Evolutionary conservation across 768 basidiomycete genomes (phyloP).

Genomic region (Russula abietina): DNA sequence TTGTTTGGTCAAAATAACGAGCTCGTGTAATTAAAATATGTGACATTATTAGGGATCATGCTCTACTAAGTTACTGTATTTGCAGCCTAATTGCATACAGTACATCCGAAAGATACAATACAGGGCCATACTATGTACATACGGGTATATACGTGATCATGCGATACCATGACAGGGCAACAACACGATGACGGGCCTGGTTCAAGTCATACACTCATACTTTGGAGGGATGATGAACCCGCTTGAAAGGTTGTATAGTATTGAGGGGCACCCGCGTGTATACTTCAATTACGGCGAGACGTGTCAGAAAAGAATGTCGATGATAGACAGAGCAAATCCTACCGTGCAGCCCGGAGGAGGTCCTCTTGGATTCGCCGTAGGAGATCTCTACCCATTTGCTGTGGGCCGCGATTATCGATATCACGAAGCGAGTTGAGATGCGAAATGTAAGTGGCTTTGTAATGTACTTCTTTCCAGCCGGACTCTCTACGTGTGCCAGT

Average conservation of each 20-base stretch:
- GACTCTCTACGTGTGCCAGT: not conserved
- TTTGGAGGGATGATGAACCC: no score
- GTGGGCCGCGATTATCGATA: not conserved
- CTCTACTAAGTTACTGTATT: no score
- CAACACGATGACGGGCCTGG: no score
- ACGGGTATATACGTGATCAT: not conserved
- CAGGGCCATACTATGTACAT: not conserved
- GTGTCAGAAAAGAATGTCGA: not conserved
- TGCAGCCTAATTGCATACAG: no score
- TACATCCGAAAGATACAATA: not conserved
- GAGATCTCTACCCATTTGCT: not conserved
- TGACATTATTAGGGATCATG: no score
- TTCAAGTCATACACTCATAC: no score
- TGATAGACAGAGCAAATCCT: not conserved
- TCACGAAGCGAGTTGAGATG: no score
- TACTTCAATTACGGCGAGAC: not conserved
- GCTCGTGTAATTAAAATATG: no score
- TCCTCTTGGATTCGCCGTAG: not conserved
- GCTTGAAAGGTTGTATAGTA: no score
- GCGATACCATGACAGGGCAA: not conserved
- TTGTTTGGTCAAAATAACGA: no score
- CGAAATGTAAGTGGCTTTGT: not conserved
- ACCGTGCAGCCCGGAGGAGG: slow-evolving; percentile 9
- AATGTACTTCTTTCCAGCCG: not conserved
- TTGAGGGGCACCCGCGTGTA: slow-evolving; percentile 5